Evolutionary conservation across 2,329 filamentous ascomycete genomes (phyloP), one percentile per base, ranked within the genome.

Genomic region (Penicillium sp.): DNA sequence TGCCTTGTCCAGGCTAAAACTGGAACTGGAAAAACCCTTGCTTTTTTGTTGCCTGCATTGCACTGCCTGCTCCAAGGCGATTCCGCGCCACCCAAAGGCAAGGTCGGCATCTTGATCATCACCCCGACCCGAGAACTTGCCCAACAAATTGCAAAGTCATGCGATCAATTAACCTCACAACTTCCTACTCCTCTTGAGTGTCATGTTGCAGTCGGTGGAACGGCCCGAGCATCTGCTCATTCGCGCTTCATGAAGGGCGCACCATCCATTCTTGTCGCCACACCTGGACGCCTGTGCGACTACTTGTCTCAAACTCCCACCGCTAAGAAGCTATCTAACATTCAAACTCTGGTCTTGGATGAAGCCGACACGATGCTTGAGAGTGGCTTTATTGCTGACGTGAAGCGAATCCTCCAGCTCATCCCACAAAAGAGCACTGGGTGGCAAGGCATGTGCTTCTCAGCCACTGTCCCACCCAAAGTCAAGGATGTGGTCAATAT

Each of bases 401-500:
- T 84, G 54, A 79, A 79, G 63, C 73, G 79, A 49, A 82, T 85
- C 34, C 73, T 84, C 31, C 72, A 70, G 23, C 73, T 75, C 34
- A 76, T 85, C 44, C 82, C 82, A 10, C 72, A 78, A 7, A 84
- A 83, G 73, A 73, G 67, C 55, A 64, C 61, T 7, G 79, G 78
- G 36, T 72, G 70, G 70, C 70, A 72, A 50, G 80, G 80, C 53
- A 85, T 97, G 69, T 87, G 97, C 70, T 96, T 94, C 75, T 96
- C 92, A 16, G 92, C 92, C 48, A 97, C 92, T 16, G 89, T 97
- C 43, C 91, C 92, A 45, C 83, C 85, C 58, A 84, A 91, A 61
- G 92, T 97, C 54, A 86, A 95, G 60, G 79, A 84, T 46, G 82
- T 97, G 21, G 91, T 93, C 46, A 85, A 86, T 59, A 77, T 81